Evolutionary conservation across 2,329 filamentous ascomycete species (phyloP), one percentile per base, ranked within the genome.

Genomic region (Cordyceps cateniannulata): DNA sequence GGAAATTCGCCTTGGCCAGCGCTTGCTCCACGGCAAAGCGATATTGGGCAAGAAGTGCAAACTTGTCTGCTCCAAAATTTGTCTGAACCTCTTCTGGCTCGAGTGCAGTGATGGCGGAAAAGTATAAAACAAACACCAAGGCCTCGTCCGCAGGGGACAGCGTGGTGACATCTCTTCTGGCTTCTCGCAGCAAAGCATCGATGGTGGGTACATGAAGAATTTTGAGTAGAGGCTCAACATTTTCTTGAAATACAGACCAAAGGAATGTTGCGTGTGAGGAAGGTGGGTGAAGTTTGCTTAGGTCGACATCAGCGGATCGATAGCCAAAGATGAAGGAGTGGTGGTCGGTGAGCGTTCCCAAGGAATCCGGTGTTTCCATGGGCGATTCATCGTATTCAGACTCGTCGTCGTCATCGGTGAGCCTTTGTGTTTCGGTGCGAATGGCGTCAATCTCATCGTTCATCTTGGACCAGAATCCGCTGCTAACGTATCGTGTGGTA

Each of bases 291-390:
- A 89, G 75, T 47, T 79, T 76, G 20, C 80, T 74, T 64, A 91
- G 75, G 65, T 91, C 83, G 27, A 90, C 85, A 64, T 83, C 84
- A n/a, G 82, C 80, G 1, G 88, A 91, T 63, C 83, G 85, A 70
- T 89, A 90, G 8, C 88, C 88, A 64, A 92, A 82, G 27, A 92
- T 78, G 70, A 90, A 93, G 25, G 83, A 82, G 59, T 91, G 87
- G 64, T 90, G 86, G 62, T 85, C 82, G n/a, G 74, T 64, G 3
- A 69, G 59, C 5, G 71, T 65, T 6, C 71, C 68, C 5, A 64
- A 50, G 5, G 71, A 67, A 24, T 72, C 69, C 29, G 76, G 65
- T 61, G 79, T 69, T 66, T 77, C 67, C 60, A 77, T 74, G 1
- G 80, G 78, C 22, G 82, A 81, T 22, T 80, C 84, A n/a, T 88